phyloP scores from a whole-genome alignment of 2,329 filamentous ascomycete species.

The Ilyonectria destructans region DNA sequence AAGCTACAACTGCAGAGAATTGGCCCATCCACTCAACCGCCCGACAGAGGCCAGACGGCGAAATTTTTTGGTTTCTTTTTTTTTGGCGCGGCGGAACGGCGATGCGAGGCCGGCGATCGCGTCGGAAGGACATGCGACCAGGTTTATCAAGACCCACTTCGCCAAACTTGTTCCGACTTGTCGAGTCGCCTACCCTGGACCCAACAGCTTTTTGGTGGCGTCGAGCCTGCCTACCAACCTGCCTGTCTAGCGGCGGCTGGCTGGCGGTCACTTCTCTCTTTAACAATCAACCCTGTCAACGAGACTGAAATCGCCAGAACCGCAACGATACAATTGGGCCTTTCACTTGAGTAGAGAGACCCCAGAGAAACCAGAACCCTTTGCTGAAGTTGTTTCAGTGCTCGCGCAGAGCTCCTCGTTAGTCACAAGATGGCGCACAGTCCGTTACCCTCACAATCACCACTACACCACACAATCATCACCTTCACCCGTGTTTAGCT shows the following conservation, averaged over 20 bases:
- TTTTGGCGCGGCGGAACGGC: conserved; percentile 8
- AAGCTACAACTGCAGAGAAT: not conserved
- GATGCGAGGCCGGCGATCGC: not conserved
- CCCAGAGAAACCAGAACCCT: no score
- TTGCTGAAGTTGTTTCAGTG: no score
- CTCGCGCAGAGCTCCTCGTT: conserved; percentile 6
- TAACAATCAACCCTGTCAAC: not conserved
- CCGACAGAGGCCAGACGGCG: conserved; percentile 7
- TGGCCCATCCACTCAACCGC: conserved; percentile 15
- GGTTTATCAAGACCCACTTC: conserved; percentile 1
- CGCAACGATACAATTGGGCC: not conserved
- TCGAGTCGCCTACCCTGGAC: not conserved
- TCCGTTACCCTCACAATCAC: conserved; percentile 49
- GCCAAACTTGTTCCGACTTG: not conserved
- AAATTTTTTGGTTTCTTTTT: not conserved
- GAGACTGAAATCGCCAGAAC: not conserved
- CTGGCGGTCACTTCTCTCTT: not conserved
- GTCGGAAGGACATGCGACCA: conserved; percentile 12
- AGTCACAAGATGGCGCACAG: conserved; percentile 60
- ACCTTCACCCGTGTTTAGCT: not conserved
- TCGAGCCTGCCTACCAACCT: not conserved
- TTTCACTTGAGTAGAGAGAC: not conserved
- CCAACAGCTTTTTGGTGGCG: not conserved
- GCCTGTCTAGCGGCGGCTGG: not conserved
- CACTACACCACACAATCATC: not conserved